Conservation (phyloP, 495 filamentous ascomycete genomes). For the Neurospora pannonica region DNA sequence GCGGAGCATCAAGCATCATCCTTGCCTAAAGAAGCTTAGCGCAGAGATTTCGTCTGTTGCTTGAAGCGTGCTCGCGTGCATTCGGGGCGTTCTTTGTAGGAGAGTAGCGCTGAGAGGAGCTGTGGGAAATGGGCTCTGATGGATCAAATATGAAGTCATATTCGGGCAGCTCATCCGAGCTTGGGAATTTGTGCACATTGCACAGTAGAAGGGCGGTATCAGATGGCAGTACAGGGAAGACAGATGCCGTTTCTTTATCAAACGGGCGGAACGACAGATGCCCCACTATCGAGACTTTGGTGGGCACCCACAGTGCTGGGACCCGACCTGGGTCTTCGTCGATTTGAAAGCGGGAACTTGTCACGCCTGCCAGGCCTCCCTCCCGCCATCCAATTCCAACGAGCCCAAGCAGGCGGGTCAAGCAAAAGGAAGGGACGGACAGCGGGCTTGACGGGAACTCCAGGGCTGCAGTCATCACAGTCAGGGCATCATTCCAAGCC, state of each 20-base stretch:
- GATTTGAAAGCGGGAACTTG: not conserved
- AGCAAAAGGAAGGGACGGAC: not conserved
- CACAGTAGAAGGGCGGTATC: not conserved
- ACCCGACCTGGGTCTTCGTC: not conserved
- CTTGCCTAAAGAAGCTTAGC: not conserved
- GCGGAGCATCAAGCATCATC: not conserved
- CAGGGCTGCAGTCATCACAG: not conserved
- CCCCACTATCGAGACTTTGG: not conserved
- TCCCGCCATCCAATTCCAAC: not conserved
- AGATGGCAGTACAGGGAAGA: not conserved
- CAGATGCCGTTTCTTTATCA: not conserved
- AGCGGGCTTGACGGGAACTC: not conserved
- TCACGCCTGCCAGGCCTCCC: not conserved
- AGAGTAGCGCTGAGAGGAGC: not conserved
- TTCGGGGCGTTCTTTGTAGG: not conserved
- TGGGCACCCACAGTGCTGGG: not conserved
- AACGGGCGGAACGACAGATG: not conserved
- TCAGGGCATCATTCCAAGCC: not conserved
- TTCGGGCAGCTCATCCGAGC: not conserved
- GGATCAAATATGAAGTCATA: not conserved
- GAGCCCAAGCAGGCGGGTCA: not conserved
- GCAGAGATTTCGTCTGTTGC: not conserved
- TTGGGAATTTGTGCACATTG: not conserved
- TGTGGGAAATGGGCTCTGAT: not conserved
- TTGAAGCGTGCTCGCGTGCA: not conserved